Evolutionary conservation across 2,329 filamentous ascomycete genomes (phyloP).

Genomic region (Nectriaceae sp.): DNA sequence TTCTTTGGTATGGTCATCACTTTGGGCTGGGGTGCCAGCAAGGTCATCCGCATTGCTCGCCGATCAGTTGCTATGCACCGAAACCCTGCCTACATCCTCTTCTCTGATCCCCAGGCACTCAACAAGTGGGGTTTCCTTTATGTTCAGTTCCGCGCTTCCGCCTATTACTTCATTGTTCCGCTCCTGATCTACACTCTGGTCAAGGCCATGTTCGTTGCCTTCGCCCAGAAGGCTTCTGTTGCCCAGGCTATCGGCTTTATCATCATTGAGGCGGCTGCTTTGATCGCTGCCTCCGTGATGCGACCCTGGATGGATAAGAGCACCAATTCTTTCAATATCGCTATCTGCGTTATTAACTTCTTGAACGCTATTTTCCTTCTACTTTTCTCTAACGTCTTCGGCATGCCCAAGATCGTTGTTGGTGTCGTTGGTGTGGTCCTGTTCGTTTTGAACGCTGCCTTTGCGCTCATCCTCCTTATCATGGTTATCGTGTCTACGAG

Average conservation of each 20-base stretch:
- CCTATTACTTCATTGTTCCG: conserved; percentile 92
- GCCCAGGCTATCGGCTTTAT: conserved; percentile 82
- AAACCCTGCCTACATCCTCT: conserved; percentile 95
- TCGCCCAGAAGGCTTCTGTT: conserved; percentile 69
- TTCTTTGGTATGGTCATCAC: conserved; percentile 78
- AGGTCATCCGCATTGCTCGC: conserved; percentile 86
- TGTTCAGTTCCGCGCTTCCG: conserved; percentile 92
- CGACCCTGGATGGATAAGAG: conserved; percentile 99
- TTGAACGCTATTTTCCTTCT: conserved; percentile 86
- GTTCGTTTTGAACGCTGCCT: conserved; percentile 84
- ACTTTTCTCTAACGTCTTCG: conserved; percentile 85
- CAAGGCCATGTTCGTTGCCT: conserved; percentile 87
- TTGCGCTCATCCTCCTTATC: conserved; percentile 79
- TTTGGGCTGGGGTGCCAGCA: conserved; percentile 82
- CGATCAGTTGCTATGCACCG: conserved; percentile 90
- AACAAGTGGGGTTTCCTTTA: conserved; percentile 99
- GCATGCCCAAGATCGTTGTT: conserved; percentile 78
- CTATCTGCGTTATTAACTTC: conserved; percentile 88
- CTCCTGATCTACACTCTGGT: conserved; percentile 76
- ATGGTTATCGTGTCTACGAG: conserved; percentile 67
- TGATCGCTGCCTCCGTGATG: conserved; percentile 77
- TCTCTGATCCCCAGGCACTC: conserved; percentile 88
- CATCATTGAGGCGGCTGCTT: conserved; percentile 75
- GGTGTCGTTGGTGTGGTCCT: conserved; percentile 88
- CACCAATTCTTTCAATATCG: conserved; percentile 94